Evolutionary conservation across 2,329 filamentous ascomycete genomes (phyloP).

Genomic region (Zymoseptoria passerinii): DNA sequence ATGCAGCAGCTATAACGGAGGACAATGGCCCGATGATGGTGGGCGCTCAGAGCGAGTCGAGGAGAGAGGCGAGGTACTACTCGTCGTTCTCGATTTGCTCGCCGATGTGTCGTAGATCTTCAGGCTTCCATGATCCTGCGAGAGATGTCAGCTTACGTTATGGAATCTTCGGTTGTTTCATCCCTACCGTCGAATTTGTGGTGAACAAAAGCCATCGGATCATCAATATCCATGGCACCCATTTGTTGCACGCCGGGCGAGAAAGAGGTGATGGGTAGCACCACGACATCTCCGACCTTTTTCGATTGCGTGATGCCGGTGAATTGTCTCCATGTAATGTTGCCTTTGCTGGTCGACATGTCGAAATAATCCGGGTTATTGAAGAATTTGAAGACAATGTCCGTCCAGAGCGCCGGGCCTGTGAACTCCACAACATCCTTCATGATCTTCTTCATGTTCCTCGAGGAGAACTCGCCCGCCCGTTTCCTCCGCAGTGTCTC

Average conservation of each 20-base stretch:
- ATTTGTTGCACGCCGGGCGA: conserved; percentile 91
- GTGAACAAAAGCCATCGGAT: conserved; percentile 95
- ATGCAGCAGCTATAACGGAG: background rate
- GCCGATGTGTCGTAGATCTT: conserved; percentile 62
- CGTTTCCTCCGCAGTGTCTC: conserved; percentile 68
- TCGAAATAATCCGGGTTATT: conserved; percentile 87
- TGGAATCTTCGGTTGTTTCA: background rate
- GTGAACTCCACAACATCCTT: conserved; percentile 88
- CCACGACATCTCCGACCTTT: conserved; percentile 85
- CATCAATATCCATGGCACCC: conserved; percentile 77
- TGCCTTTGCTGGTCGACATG: conserved; percentile 58
- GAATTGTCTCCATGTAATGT: conserved; percentile 81
- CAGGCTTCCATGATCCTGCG: conserved; percentile 67
- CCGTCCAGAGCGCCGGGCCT: conserved; percentile 90
- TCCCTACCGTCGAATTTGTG: conserved; percentile 85
- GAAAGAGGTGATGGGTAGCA: conserved; percentile 94
- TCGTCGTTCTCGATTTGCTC: conserved; percentile 14
- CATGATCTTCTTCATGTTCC: conserved; percentile 39
- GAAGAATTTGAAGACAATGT: conserved; percentile 84
- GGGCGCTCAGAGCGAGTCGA: background rate
- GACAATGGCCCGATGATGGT: background rate
- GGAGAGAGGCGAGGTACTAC: background rate
- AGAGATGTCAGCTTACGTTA: conserved; percentile 5
- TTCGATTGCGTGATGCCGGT: conserved; percentile 75
- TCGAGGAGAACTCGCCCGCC: conserved; percentile 53